phyloP scores from a whole-genome alignment of 106 monocot genomes.

The Dioscorea alata region DNA sequence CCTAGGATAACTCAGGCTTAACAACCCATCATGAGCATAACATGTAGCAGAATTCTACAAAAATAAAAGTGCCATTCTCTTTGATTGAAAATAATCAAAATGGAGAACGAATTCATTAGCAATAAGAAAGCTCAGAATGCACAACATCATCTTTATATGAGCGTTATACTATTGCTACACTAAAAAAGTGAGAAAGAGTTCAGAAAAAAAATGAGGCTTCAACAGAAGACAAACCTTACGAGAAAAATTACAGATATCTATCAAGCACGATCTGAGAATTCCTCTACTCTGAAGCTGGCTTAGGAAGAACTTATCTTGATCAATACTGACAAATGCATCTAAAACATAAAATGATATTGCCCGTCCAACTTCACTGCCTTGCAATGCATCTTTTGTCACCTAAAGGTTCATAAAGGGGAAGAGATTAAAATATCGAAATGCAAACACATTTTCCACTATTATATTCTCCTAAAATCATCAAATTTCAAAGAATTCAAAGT shows the following conservation, averaged over 20 bases:
- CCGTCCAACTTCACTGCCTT: slow-evolving; percentile 82
- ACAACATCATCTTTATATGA: no score
- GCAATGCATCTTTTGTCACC: slow-evolving; percentile 72
- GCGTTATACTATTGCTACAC: neutral
- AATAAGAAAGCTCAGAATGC: no score
- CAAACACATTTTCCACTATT: no score
- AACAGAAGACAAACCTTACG: slow-evolving; percentile 49
- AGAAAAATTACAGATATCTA: slow-evolving; percentile 56
- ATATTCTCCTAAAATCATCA: no score
- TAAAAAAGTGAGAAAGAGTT: neutral
- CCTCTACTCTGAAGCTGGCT: slow-evolving; percentile 87
- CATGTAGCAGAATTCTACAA: no score
- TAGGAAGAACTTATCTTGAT: slow-evolving; percentile 75
- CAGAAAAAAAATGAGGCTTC: no score
- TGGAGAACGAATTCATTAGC: no score
- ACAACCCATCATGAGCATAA: no score
- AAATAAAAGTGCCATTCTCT: no score
- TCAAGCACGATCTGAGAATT: slow-evolving; percentile 56
- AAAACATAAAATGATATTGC: slow-evolving; percentile 71
- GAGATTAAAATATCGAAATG: neutral
- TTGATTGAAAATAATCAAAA: no score
- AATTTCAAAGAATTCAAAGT: no score
- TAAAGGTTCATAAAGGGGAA: slow-evolving; percentile 13
- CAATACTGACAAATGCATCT: slow-evolving; percentile 73
- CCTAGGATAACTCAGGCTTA: no score